A percentile compares a stretch with the other conserved stretches of the same genome.
phyloP scores from a whole-genome alignment of 257 asterid genomes.

The Ilex asprella region DNA sequence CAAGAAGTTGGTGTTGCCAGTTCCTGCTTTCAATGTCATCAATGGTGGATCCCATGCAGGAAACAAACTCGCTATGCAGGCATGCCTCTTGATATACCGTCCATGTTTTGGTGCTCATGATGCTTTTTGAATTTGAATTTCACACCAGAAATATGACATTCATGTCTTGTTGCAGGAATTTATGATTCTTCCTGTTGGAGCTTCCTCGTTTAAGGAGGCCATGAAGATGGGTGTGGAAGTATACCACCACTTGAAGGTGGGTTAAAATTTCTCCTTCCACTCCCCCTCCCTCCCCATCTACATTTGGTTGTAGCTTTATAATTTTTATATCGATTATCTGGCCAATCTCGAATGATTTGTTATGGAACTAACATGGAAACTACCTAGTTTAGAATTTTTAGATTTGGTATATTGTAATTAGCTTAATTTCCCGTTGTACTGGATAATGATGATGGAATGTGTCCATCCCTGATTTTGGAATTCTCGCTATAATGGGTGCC shows the following conservation, averaged over 20 bases:
- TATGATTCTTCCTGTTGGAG: slow-evolving; percentile 97
- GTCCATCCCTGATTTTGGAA: too few relatives aligned
- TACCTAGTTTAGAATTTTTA: too few relatives aligned
- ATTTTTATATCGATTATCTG: too few relatives aligned
- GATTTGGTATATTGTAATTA: too few relatives aligned
- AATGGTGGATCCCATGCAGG: slow-evolving; percentile 99
- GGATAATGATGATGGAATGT: too few relatives aligned
- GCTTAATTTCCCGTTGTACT: too few relatives aligned
- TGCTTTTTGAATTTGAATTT: slow-evolving; percentile 1
- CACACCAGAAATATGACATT: not conserved
- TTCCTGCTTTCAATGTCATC: slow-evolving; percentile 96
- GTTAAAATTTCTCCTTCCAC: slow-evolving; percentile 2
- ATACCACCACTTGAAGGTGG: slow-evolving; percentile 88
- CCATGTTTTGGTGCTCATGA: not conserved
- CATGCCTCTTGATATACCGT: slow-evolving; percentile 13
- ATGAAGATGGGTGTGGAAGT: slow-evolving; percentile 99
- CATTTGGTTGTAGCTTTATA: too few relatives aligned
- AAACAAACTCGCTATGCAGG: slow-evolving; percentile 99
- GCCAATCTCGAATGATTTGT: too few relatives aligned
- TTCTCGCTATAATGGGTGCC: too few relatives aligned
- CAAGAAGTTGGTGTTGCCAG: slow-evolving; percentile 90
- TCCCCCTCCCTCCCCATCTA: not conserved
- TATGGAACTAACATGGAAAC: too few relatives aligned
- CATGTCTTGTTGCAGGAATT: slow-evolving; percentile 50
- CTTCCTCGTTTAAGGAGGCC: slow-evolving; percentile 89